These are phyloP conservation scores for Ceratobasidium sp. DNA, from an alignment of 1,284 basidiomycete genomes.

Conservation along the genomic window DNA sequence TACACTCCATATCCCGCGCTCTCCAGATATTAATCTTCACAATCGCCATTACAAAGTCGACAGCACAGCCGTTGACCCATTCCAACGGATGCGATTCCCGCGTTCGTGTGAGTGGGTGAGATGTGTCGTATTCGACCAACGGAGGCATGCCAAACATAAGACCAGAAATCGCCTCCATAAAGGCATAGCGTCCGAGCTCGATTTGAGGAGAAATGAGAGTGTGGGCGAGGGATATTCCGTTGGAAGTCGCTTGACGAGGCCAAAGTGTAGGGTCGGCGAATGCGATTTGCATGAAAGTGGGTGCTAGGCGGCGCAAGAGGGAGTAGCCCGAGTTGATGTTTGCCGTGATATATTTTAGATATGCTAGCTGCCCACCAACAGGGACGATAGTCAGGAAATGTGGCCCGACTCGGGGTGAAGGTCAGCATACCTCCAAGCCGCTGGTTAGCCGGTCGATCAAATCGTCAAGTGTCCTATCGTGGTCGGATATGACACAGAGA, in stretches of 20 bases:
- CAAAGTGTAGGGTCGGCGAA: slow-evolving; percentile 8
- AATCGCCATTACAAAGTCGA: neutral
- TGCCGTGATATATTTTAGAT: slow-evolving; percentile 1
- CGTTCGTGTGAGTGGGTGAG: neutral
- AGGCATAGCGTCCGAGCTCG: slow-evolving; percentile 25
- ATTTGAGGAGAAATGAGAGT: neutral
- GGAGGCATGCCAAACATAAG: slow-evolving; percentile 25
- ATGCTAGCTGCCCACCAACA: neutral
- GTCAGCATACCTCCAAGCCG: neutral
- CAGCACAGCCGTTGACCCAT: slow-evolving; percentile 22
- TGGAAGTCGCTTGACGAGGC: neutral
- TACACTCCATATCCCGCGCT: neutral
- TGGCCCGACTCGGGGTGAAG: no score
- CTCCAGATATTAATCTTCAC: slow-evolving; percentile 31
- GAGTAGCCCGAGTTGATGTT: neutral
- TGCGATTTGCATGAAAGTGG: slow-evolving; percentile 16
- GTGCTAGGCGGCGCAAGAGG: neutral
- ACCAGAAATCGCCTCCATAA: slow-evolving; percentile 27
- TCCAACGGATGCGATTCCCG: neutral
- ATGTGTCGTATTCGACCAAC: slow-evolving; percentile 30
- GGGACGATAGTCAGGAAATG: neutral
- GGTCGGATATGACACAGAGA: neutral
- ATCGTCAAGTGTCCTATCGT: neutral
- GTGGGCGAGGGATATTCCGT: slow-evolving; percentile 13
- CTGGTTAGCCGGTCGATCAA: neutral